Evolutionary conservation across 2,329 filamentous ascomycete genomes (phyloP), one percentile per base, ranked within the genome.

Genomic region (Stachybotrys chartarum): DNA sequence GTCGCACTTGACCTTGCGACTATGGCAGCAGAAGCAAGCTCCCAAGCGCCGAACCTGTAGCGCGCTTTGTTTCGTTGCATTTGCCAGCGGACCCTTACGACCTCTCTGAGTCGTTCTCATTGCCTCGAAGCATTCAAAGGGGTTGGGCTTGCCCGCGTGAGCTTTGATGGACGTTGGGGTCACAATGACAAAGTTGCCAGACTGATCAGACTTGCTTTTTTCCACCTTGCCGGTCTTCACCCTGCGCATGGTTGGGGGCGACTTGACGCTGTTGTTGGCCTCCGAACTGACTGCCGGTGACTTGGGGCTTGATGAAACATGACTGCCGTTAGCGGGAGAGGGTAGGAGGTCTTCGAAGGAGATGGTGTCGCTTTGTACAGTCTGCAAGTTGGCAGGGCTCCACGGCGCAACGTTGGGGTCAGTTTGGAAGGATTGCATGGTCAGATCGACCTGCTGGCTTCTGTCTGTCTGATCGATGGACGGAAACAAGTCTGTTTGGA

Each of bases 11-110:
- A 84, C 81, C 65, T 84, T 84, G 59, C 81, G 78, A 56, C 76
- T 78, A 62, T 81, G 79, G 62, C 81, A 84, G 68, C 79, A 81
- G 69, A 83, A 83, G 63, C 81, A 84, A 10, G 81, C 81, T 6
- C 81, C 80, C 5, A 73, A 66, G 35, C 79, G 74, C 16, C 81
- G 75, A 11, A 84, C 79, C 55, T 80, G 74, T 3, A 82, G 70
- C 1, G 81, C 81, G 50, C 73, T 78, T 65, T 81, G 73, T 63
- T 82, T 82, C 32, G 75, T 79, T n/a, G 78, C 75, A 50, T 77
- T 72, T 30, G 78, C 77, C 44, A 83, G 66, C 1, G 80, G 80
- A 0, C 81, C 81, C 62, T 83, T 83, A 53, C 81, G 74, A 2
- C 81, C 81, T 54, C 78, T 75, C 58, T 82, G 79, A 7, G 78